These are phyloP conservation scores for Orbilia oligospora DNA, from an alignment of 2,329 filamentous ascomycete genomes.

Conservation along the genomic window DNA sequence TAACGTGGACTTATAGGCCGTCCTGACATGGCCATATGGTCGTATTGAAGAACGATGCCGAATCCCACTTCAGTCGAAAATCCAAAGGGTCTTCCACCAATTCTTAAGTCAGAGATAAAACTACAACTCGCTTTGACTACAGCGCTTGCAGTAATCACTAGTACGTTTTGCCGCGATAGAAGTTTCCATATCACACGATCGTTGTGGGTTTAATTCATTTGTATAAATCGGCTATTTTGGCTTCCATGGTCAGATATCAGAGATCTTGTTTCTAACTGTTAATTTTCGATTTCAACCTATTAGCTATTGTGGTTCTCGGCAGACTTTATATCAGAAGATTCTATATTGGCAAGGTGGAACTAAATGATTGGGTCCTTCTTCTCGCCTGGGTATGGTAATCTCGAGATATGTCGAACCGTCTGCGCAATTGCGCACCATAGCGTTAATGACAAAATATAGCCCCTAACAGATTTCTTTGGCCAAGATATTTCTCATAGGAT, in stretches of 20 bases:
- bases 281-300: background rate
- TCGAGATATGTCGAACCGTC: background rate
- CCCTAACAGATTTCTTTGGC: background rate
- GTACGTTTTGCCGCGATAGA: slow-evolving; percentile 9
- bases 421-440: too few species aligned
- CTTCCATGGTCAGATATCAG: background rate
- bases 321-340: slow-evolving; percentile 27
- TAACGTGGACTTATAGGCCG: background rate
- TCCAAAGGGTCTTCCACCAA: background rate
- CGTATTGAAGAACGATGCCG: slow-evolving; percentile 22
- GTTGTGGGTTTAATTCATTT: too few species aligned
- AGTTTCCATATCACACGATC: too few species aligned
- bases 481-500: slow-evolving; percentile 37
- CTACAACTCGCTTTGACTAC: slow-evolving; percentile 26
- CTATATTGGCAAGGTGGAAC: slow-evolving; percentile 34
- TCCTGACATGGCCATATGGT: background rate
- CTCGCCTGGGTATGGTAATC: slow-evolving; percentile 51
- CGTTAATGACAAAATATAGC: background rate
- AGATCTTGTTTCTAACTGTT: background rate
- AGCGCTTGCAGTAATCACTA: slow-evolving; percentile 14
- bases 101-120: background rate
- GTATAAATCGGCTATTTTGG: too few species aligned
- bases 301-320: slow-evolving; percentile 31
- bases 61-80: background rate
- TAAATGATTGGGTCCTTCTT: slow-evolving; percentile 43